Conservation (phyloP, 352 stramenopile genomes). For the Albugo candida region DNA sequence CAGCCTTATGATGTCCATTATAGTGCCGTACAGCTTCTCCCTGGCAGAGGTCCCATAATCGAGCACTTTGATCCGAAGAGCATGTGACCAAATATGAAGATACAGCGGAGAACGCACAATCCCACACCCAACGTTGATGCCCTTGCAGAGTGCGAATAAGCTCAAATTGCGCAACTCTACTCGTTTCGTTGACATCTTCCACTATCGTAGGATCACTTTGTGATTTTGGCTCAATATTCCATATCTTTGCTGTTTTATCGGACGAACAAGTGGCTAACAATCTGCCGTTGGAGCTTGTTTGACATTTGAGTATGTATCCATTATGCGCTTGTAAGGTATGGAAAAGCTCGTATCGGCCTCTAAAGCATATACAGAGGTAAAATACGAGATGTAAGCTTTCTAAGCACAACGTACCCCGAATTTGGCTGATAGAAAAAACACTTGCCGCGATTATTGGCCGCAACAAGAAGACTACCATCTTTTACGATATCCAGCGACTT, state of each 20-base stretch:
- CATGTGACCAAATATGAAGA: slow-evolving; percentile 94
- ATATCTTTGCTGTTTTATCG: slow-evolving; percentile 88
- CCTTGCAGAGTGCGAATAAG: slow-evolving; percentile 66
- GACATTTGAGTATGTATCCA: slow-evolving; percentile 82
- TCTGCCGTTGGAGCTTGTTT: slow-evolving; percentile 70
- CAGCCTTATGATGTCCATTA: slow-evolving; percentile 79
- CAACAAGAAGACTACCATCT: slow-evolving; percentile 83
- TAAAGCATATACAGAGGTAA: slow-evolving; percentile 1
- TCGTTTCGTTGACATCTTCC: slow-evolving; percentile 14
- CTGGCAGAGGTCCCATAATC: slow-evolving; percentile 92
- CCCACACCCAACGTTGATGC: slow-evolving; percentile 95
- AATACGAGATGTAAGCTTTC: neutral
- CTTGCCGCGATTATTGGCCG: slow-evolving; percentile 87
- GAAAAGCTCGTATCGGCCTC: slow-evolving; percentile 40
- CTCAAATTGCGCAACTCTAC: slow-evolving; percentile 10
- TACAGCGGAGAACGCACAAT: slow-evolving; percentile 95
- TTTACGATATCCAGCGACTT: slow-evolving; percentile 86
- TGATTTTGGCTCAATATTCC: slow-evolving; percentile 25
- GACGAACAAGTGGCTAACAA: slow-evolving; percentile 85
- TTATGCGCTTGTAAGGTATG: slow-evolving; percentile 71
- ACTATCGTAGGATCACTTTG: slow-evolving; percentile 5
- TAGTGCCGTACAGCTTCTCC: slow-evolving; percentile 78
- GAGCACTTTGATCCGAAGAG: slow-evolving; percentile 89
- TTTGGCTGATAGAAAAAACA: slow-evolving; percentile 85
- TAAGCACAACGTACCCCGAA: slow-evolving; percentile 12